These are phyloP conservation scores for Cadophora malorum DNA, from an alignment of 2,329 filamentous ascomycete species.

Conservation along the genomic window DNA sequence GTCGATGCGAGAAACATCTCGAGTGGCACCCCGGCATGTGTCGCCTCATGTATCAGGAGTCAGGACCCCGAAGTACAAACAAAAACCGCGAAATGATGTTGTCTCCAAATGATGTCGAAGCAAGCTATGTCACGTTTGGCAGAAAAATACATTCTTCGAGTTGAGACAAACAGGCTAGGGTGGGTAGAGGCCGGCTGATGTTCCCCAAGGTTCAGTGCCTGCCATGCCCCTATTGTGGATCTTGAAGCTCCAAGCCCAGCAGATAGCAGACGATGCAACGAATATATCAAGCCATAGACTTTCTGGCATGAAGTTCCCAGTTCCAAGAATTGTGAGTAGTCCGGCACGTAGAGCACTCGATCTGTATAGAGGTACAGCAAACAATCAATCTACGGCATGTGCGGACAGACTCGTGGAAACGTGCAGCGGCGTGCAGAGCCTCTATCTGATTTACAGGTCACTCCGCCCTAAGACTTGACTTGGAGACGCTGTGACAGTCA, in stretches of 20 bases:
- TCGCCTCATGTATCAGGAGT: conserved; percentile 5
- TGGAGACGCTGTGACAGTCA: neutral
- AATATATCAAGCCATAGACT: neutral
- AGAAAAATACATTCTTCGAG: neutral
- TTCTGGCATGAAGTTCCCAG: neutral
- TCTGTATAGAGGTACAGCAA: neutral
- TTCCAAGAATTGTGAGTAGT: neutral
- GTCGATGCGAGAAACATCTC: conserved; percentile 23
- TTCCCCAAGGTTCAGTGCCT: neutral
- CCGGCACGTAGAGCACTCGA: conserved; percentile 1
- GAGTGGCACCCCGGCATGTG: neutral
- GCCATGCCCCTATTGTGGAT: neutral
- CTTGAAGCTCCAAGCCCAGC: neutral
- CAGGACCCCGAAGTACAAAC: conserved; percentile 3
- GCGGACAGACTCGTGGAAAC: conserved; percentile 26
- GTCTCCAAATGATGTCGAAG: neutral
- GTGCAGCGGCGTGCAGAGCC: conserved; percentile 18
- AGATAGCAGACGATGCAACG: neutral
- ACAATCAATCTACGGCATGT: conserved; percentile 5
- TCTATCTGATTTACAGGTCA: neutral
- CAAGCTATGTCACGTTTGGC: neutral
- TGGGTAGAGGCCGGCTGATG: neutral
- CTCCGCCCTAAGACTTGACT: neutral
- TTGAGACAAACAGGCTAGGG: neutral
- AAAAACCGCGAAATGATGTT: neutral